Evolutionary conservation across 495 filamentous ascomycete species (phyloP).

Genomic region (Extremus antarcticus): DNA sequence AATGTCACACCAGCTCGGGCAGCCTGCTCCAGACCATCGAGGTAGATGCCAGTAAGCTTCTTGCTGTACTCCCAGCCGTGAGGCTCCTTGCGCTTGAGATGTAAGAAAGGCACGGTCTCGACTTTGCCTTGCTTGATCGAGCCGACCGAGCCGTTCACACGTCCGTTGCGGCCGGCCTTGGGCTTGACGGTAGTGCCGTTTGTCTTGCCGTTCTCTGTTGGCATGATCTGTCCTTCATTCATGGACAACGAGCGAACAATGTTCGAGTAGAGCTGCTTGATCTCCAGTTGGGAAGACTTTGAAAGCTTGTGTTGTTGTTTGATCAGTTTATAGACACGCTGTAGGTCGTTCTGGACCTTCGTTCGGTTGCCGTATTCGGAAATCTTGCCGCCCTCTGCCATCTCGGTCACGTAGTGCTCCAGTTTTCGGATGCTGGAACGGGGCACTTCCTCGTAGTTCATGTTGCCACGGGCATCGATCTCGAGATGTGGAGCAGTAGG

Average conservation of each 20-base stretch:
- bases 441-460: slow-evolving; percentile 81
- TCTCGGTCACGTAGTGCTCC: slow-evolving; percentile 96
- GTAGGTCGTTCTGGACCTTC: slow-evolving; percentile 92
- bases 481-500: slow-evolving; percentile 86
- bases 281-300: slow-evolving; percentile 86
- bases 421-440: slow-evolving; percentile 86
- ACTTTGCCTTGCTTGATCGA: slow-evolving; percentile 66
- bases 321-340: slow-evolving; percentile 92
- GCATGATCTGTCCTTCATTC: slow-evolving; percentile 96
- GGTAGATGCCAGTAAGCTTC: slow-evolving; percentile 83
- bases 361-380: slow-evolving; percentile 97
- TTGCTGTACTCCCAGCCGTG: slow-evolving; percentile 99
- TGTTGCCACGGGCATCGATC: slow-evolving; percentile 78
- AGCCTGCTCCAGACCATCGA: slow-evolving; percentile 81
- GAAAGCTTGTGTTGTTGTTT: slow-evolving; percentile 93
- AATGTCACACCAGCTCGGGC: slow-evolving; percentile 81
- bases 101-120: slow-evolving; percentile 95
- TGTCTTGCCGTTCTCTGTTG: slow-evolving; percentile 52
- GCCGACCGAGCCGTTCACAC: slow-evolving; percentile 41
- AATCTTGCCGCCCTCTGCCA: slow-evolving; percentile 96
- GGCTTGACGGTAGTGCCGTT: slow-evolving; percentile 44
- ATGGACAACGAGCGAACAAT: slow-evolving; percentile 86
- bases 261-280: slow-evolving; percentile 86
- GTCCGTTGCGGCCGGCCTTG: slow-evolving; percentile 52
- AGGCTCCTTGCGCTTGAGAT: slow-evolving; percentile 86